Evolutionary conservation across 169 alveolate species (phyloP), one percentile per base, ranked within the genome.

Genomic region (Babesia divergens): DNA sequence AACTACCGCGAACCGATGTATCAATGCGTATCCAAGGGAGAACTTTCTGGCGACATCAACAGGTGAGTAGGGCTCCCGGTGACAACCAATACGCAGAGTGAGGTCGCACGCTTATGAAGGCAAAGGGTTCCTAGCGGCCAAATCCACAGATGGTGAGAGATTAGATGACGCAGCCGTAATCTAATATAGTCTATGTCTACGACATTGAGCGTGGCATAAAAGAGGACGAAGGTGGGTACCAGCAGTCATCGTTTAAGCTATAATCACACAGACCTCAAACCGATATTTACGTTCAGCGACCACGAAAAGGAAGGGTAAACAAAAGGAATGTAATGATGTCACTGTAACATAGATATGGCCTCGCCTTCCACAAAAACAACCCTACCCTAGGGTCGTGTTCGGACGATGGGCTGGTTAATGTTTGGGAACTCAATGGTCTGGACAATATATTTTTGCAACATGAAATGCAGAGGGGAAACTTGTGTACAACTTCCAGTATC

Each of bases 251-350:
- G 26, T 8, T 5, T 6, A 5, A 11, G 11, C 16, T 16, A 44
- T n/a, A 8, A 3, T 3, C 6, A 13, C 47, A n/a, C 68, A 69
- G 83, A 80, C 26, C 28, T 69, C 43, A 44, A 58, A 29, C 84
- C 82, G 14, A 18, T 59, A 9, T 26, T 31, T 22, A 58, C 51
- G 11, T 70, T 80, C 31, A 11, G 28, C 24, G 88, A 71, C 13
- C 83, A 68, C 51, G 50, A 51, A 24, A 44, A 59, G 28, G 84
- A 69, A 53, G 88, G 88, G 88, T 80, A 69, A 26, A 16, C 16
- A 8, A 31, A 11, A 11, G 14, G 1, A 29, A 13, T 5, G 2
- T 2, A 1, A 2, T 11, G 2, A 29, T 29, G n/a, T 26, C 14
- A 2, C n/a, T 2, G 11, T 16, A 3, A 20, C 40, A 3, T 43